Conservation (phyloP, 352 stramenopile species). For the Phytopythium mirpurense region DNA sequence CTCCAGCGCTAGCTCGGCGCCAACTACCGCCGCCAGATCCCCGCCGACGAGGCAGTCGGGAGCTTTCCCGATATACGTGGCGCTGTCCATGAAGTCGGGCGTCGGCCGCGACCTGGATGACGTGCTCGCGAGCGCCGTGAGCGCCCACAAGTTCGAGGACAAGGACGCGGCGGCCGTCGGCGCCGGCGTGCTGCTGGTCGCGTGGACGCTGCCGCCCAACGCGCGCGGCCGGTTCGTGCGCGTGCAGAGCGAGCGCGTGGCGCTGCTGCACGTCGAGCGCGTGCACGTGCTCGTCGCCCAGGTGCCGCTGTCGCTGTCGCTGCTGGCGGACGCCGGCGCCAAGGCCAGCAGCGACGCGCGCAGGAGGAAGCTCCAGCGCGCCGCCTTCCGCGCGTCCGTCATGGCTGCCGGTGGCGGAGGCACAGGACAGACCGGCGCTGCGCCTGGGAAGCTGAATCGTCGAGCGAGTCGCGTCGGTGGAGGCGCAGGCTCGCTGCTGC, state of each 20-base stretch:
- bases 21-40: not conserved
- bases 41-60: slow-evolving; percentile 11
- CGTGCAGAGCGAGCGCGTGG: slow-evolving; percentile 36
- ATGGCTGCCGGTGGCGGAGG: slow-evolving; percentile 12
- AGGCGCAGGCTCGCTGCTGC: slow-evolving; percentile 3
- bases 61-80: slow-evolving; percentile 47
- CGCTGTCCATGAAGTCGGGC: slow-evolving; percentile 61
- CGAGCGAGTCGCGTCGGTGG: not conserved
- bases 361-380: slow-evolving; percentile 36
- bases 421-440: not conserved
- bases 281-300: slow-evolving; percentile 51
- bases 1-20: slow-evolving; percentile 6
- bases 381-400: slow-evolving; percentile 53
- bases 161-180: slow-evolving; percentile 13
- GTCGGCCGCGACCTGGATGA: slow-evolving; percentile 52
- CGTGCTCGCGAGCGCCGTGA: slow-evolving; percentile 46
- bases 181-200: slow-evolving; percentile 13
- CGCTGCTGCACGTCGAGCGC: slow-evolving; percentile 53
- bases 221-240: slow-evolving; percentile 57
- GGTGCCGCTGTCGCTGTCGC: slow-evolving; percentile 7
- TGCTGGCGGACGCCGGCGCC: slow-evolving; percentile 12
- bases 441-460: not conserved
- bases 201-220: slow-evolving; percentile 43
- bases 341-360: slow-evolving; percentile 15
- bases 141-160: slow-evolving; percentile 24